Conservation (phyloP, 768 basidiomycete species). For the Podaxis sp. region DNA sequence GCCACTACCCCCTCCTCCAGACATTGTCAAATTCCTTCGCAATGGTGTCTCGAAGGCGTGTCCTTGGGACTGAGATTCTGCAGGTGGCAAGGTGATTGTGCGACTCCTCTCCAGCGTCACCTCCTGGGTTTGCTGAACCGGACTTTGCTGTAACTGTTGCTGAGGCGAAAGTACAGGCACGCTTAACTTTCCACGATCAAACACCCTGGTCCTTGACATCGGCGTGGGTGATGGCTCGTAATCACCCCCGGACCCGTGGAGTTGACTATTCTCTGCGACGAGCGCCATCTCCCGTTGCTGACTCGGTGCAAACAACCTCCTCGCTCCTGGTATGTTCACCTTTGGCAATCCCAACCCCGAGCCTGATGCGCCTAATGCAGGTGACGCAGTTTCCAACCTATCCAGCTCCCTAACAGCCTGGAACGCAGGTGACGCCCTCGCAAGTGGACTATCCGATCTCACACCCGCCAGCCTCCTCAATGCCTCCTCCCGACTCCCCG, state of each 20-base stretch:
- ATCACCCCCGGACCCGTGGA: background rate
- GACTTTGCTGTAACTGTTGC: slow-evolving; percentile 11
- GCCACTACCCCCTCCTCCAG: background rate
- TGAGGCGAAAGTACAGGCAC: slow-evolving; percentile 14
- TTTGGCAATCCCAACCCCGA: slow-evolving; percentile 15
- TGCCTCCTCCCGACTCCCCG: slow-evolving; percentile 45
- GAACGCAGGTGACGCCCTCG: slow-evolving; percentile 35
- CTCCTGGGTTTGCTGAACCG: slow-evolving; percentile 16
- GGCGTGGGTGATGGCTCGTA: slow-evolving; percentile 16
- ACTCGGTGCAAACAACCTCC: slow-evolving; percentile 58
- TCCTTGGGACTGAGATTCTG: slow-evolving; percentile 24
- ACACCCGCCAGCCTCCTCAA: slow-evolving; percentile 32
- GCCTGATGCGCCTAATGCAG: slow-evolving; percentile 19
- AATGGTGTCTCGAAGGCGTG: slow-evolving; percentile 56
- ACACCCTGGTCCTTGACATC: slow-evolving; percentile 13
- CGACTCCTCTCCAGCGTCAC: slow-evolving; percentile 41
- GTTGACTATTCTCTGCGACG: slow-evolving; percentile 17
- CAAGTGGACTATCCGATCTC: slow-evolving; percentile 35
- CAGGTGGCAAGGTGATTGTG: slow-evolving; percentile 48
- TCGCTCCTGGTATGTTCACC: slow-evolving; percentile 25
- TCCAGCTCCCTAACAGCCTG: slow-evolving; percentile 29
- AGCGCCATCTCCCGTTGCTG: slow-evolving; percentile 50
- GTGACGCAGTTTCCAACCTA: slow-evolving; percentile 24
- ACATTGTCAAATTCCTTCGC: slow-evolving; percentile 21
- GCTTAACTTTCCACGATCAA: slow-evolving; percentile 23